Evolutionary conservation across 441 rosid genomes (phyloP), one percentile per base, ranked within the genome.

Genomic region (Gossypium davidsonii): DNA sequence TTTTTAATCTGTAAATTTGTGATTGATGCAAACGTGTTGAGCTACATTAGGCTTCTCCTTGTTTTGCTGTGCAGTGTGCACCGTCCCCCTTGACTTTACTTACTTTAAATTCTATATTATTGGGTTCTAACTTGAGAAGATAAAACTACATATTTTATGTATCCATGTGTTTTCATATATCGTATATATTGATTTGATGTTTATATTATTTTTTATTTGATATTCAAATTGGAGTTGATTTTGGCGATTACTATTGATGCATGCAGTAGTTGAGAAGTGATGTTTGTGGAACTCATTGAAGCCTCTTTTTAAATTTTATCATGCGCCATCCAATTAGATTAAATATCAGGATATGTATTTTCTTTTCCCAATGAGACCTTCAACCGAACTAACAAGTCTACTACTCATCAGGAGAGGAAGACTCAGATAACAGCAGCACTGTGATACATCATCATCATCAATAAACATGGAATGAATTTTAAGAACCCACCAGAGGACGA

Each of bases 31-130:
- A 65, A 44, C 18, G 55, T 65, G 55, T 44, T 20, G 4, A 18
- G 34, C 37, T 65, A 46, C 9, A 1, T 20, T 4, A 44, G 34
- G 18, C 18, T 12, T 26, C 42, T 25, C 18, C 9, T 34, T 25
- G n/a, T 1, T 14, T 5, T 6, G 20, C 0, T 14, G 65, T 64
- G 18, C 55, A 21, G 1, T 6, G 65, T 64, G 18, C 55, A 21
- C 70, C 55, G 42, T 49, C 71, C 44, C 14, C 39, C 71, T 67
- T 67, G 58, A 67, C 71, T 67, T 67, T 31, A 9, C 2, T 17
- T n/a, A 8, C n/a, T 26, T 8, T 7, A 44, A 11, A 64, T 39
- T 18, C 12, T 4, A 20, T 12, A 20, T 42, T 65, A 0, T 1
- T 65, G 53, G 52, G 8, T 17, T 17, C 44, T 63, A 3, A 42